Evolutionary conservation across 108 stramenopile species (phyloP), one percentile per base, ranked within the genome.

Genomic region (Conticribra weissflogii): DNA sequence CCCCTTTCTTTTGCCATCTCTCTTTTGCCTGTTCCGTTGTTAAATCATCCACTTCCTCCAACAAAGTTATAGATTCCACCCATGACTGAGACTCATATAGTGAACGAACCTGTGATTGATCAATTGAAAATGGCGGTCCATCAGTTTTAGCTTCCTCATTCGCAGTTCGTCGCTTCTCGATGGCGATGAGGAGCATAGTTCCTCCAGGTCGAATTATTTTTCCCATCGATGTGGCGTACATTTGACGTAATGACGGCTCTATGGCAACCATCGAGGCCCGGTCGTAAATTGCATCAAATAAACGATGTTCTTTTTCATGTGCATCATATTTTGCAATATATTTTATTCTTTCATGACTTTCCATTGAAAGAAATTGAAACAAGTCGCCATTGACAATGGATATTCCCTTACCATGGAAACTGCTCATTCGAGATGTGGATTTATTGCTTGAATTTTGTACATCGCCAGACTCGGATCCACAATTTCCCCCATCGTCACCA

Each of bases 181-280:
- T 25, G 19, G 79, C 78, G 5, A 82, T 69, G 44, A 94, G 74
- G 0, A 94, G 70, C 32, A 91, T 87, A 1, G 51, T 71, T 21
- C 88, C 90, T 47, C 85, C 85, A 5, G 88, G 82, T 15, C 59
- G 68, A 0, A 91, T 44, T 32, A 91, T 27, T 21, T 74, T 73
- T 29, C 80, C 78, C 51, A 91, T 61, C 2, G 83, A 54, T 17
- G 76, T 48, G 15, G 84, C 85, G 76, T 94, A 94, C 1, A 72
- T 63, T 19, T 75, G 48, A 3, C 90, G 78, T 34, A 86, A 50
- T 0, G 63, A 23, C 2, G 93, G 93, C 15, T 89, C 55, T 61
- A 94, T 94, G 31, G 90, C 93, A 25, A 92, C 90, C 57, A 94
- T 78, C 8, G 89, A 88, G 9, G 76, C 93, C 27, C 93, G 87